Evolutionary conservation across 768 basidiomycete species (phyloP).

Genomic region (Tulasnella calospora): DNA sequence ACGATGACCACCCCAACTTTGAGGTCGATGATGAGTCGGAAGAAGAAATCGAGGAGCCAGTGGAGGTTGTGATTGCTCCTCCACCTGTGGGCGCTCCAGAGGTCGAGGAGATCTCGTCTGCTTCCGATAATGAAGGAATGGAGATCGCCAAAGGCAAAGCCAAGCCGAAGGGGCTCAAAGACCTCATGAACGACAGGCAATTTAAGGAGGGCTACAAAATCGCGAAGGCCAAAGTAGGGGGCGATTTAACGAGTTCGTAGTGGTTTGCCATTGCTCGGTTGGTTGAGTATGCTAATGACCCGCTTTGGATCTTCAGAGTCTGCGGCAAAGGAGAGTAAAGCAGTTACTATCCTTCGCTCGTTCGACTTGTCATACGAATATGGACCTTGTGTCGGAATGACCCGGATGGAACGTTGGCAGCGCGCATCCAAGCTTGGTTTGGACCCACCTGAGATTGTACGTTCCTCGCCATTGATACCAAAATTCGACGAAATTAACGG

Average conservation of each 20-base stretch:
- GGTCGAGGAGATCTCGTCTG: background rate
- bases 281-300: background rate
- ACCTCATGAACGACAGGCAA: conserved; percentile 6
- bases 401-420: conserved; percentile 41
- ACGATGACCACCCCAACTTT: conserved; percentile 1
- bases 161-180: conserved; percentile 14
- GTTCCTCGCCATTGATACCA: conserved; percentile 17
- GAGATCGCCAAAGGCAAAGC: conserved; percentile 8
- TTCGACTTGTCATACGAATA: conserved; percentile 33
- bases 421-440: conserved; percentile 42
- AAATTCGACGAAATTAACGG: background rate
- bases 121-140: conserved; percentile 7
- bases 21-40: background rate
- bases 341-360: conserved; percentile 27
- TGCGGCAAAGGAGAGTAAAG: conserved; percentile 25
- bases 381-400: conserved; percentile 32
- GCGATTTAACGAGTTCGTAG: conserved; percentile 10
- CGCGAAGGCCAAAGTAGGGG: background rate
- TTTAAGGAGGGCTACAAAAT: conserved; percentile 16
- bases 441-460: conserved; percentile 41
- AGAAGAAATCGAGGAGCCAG: conserved; percentile 12
- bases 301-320: conserved; percentile 23
- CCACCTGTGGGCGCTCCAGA: background rate
- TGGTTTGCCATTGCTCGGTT: background rate
- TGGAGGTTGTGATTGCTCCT: background rate